A percentile compares a stretch with the other conserved stretches of the same genome.
Conservation (phyloP, 2,329 filamentous ascomycete genomes). For the Venturia nashicola region DNA sequence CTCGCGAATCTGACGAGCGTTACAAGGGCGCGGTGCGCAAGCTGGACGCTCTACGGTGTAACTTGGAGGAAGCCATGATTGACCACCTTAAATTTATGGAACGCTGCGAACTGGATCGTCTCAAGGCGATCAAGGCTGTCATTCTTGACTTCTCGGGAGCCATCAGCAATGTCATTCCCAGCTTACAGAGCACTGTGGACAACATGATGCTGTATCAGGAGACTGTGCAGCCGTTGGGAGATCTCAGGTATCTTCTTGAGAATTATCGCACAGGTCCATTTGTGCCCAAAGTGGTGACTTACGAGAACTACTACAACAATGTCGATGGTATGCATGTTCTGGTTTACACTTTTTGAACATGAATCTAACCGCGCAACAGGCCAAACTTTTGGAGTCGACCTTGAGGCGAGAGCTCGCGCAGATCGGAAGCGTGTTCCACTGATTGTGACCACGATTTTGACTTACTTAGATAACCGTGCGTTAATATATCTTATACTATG, state of each 20-base stretch:
- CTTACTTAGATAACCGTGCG: conserved; percentile 76
- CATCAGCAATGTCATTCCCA: conserved; percentile 95
- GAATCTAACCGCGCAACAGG: conserved; percentile 36
- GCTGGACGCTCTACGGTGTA: conserved; percentile 82
- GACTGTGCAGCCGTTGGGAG: conserved; percentile 85
- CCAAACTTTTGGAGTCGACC: conserved; percentile 93
- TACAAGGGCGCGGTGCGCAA: conserved; percentile 81
- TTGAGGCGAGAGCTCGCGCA: conserved; percentile 86
- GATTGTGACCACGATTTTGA: conserved; percentile 84
- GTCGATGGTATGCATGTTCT: conserved; percentile 51
- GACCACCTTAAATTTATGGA: conserved; percentile 92
- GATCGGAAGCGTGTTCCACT: conserved; percentile 93
- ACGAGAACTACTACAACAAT: conserved; percentile 98
- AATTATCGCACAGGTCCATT: conserved; percentile 95
- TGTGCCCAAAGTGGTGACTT: conserved; percentile 77
- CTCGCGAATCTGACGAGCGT: conserved; percentile 78
- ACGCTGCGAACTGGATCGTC: conserved; percentile 86
- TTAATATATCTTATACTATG: conserved; percentile 1
- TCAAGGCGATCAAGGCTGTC: conserved; percentile 97
- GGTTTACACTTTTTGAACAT: neutral
- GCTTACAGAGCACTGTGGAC: conserved; percentile 87
- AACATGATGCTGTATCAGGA: conserved; percentile 99
- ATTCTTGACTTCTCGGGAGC: conserved; percentile 95
- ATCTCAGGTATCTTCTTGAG: conserved; percentile 86
- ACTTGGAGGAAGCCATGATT: conserved; percentile 89